Evolutionary conservation across 768 basidiomycete genomes (phyloP).

Genomic region (Serendipita sp.): DNA sequence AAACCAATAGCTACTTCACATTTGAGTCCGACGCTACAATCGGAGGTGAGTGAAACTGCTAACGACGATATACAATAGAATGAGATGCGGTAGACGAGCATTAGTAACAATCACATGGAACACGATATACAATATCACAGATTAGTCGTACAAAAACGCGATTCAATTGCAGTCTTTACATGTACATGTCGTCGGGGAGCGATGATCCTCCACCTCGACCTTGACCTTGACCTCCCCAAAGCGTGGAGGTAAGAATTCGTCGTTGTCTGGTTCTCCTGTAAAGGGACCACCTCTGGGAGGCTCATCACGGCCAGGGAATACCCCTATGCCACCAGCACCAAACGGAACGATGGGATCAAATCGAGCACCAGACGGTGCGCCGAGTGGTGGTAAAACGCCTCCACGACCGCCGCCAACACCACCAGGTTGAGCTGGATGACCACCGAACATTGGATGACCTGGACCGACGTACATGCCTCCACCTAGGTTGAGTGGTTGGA

Average conservation of each 20-base stretch:
- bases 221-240: background rate
- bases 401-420: constrained; percentile 45
- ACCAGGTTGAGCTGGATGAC: constrained; percentile 20
- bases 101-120: background rate
- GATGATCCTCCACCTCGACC: too few relatives aligned
- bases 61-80: too few relatives aligned
- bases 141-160: background rate
- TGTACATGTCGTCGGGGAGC: background rate
- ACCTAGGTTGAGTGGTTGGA: constrained; percentile 28
- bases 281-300: constrained; percentile 36
- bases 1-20: too few relatives aligned
- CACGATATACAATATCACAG: background rate
- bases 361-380: constrained; percentile 75
- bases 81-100: too few relatives aligned
- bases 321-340: constrained; percentile 15
- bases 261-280: constrained; percentile 48
- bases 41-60: too few relatives aligned
- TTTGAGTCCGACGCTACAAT: too few relatives aligned
- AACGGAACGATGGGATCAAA: constrained; percentile 74
- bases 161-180: background rate
- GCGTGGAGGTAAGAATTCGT: constrained; percentile 80
- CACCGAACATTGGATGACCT: too few relatives aligned
- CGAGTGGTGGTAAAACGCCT: constrained; percentile 71
- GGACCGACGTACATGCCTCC: too few relatives aligned
- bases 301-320: constrained; percentile 20